Evolutionary conservation across 2,329 filamentous ascomycete species (phyloP), one percentile per base, ranked within the genome.

Genomic region (Exophiala oligosperma): DNA sequence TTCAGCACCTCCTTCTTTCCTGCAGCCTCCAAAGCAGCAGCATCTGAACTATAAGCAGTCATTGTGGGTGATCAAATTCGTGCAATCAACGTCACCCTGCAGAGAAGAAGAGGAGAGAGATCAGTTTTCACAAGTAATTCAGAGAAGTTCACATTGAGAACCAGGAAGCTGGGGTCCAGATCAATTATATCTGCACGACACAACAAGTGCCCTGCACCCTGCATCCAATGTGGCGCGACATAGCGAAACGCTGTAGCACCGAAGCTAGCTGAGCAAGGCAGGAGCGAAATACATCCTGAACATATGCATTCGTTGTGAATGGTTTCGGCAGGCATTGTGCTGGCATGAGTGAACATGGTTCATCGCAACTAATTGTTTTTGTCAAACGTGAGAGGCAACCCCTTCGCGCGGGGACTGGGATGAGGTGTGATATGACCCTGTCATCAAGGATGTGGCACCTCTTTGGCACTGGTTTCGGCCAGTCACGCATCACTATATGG

Each of bases 1-100:
- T 61, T 61, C 46, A 63, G 49, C 21, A 61, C 61, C 46, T 61
- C 35, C 40, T 61, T 63, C 52, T 63, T 63, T 5, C 61, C 61
- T 17, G 57, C 58, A 24, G 54, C 57, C 52, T 61, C 54, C 52
- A 63, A 54, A 51, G 57, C 61, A 40, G 61, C 61, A 14, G 51
- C 50, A 50, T 63, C 61, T 48, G 61, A 61, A 41, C 14, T 54
- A 50, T 59, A 63, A n/a, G 38, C 47, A 21, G 54, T 52, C 60
- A 62, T 62, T 49, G 35, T 46, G 29, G 17, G 47, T 5, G 21
- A 43, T n/a, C 21, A 23, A 23, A 43, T 17, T 17, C 40, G 17
- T 23, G n/a, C 14, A 44, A 49, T n/a, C 21, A 12, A 4, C 26
- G 23, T 46, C 3, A 37, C n/a, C 43, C 28, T 37, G 29, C 4